phyloP scores from a whole-genome alignment of 1,284 basidiomycete genomes.

The Schizophyllum commune region DNA sequence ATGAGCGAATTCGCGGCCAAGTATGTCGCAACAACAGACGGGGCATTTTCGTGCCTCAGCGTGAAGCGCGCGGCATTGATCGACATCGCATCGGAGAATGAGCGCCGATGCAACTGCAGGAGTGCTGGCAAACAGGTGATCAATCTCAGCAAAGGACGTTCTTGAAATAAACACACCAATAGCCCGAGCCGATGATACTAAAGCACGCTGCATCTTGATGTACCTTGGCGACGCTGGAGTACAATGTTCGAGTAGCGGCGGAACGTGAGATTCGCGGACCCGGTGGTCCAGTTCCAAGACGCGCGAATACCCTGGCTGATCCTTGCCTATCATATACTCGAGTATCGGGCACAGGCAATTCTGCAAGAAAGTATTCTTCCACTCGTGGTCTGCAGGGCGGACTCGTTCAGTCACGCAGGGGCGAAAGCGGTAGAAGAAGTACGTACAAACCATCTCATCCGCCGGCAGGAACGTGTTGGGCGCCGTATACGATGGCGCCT shows the following conservation, averaged over 20 bases:
- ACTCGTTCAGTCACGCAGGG: conserved; percentile 6
- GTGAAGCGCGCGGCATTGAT: conserved; percentile 47
- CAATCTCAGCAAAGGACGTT: conserved; percentile 4
- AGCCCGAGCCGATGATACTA: conserved; percentile 57
- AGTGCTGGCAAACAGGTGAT: conserved; percentile 35
- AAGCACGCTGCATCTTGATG: conserved; percentile 62
- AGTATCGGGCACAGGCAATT: conserved; percentile 59
- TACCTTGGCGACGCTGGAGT: conserved; percentile 32
- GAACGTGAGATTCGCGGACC: conserved; percentile 53
- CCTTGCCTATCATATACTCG: conserved; percentile 55
- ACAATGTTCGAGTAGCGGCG: conserved; percentile 40
- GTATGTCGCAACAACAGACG: conserved; percentile 67
- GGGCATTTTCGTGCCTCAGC: conserved; percentile 57
- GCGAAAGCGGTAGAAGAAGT: conserved; percentile 2
- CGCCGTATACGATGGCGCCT: conserved; percentile 51
- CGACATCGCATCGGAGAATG: conserved; percentile 64
- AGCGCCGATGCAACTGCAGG: conserved; percentile 68
- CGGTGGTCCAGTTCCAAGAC: conserved; percentile 52
- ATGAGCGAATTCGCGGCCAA: conserved; percentile 58
- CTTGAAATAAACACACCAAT: conserved; percentile 43
- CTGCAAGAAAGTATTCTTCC: conserved; percentile 66
- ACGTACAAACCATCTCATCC: conserved; percentile 61
- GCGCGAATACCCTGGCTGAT: conserved; percentile 46
- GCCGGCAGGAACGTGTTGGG: conserved; percentile 48
- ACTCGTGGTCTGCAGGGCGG: conserved; percentile 48